These are phyloP conservation scores for Arthroderma sp. DNA, from an alignment of 2,329 filamentous ascomycete species.

Conservation along the genomic window DNA sequence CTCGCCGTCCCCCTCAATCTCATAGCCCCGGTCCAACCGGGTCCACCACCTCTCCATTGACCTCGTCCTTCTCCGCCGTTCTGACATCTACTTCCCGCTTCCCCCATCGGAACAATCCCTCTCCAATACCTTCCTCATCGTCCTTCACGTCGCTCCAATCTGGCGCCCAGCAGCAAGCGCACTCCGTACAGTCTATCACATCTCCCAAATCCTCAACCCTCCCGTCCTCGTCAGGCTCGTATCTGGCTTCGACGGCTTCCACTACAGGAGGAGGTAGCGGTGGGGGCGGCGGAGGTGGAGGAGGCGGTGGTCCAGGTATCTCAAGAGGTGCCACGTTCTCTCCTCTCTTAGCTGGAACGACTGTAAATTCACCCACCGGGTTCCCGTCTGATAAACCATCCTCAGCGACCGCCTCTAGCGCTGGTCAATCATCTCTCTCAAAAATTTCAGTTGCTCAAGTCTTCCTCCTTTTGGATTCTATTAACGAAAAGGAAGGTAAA, in stretches of 20 bases:
- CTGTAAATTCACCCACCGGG: slow-evolving; percentile 40
- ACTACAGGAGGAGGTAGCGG: slow-evolving; percentile 39
- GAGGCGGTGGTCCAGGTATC: slow-evolving; percentile 42
- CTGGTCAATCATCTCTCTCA: slow-evolving; percentile 51
- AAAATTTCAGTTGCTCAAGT: slow-evolving; percentile 95
- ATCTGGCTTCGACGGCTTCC: slow-evolving; percentile 43
- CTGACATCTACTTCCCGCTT: slow-evolving; percentile 38
- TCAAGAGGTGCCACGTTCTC: slow-evolving; percentile 47
- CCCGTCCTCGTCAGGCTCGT: slow-evolving; percentile 41
- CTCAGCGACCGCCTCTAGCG: slow-evolving; percentile 22
- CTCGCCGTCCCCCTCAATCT: slow-evolving; percentile 33
- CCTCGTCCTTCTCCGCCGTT: slow-evolving; percentile 41
- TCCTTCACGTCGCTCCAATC: slow-evolving; percentile 40
- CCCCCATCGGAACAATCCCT: slow-evolving; percentile 38
- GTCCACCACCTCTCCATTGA: slow-evolving; percentile 38
- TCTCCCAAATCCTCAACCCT: slow-evolving; percentile 44
- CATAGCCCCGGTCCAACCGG: slow-evolving; percentile 37
- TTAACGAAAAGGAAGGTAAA: slow-evolving; percentile 86
- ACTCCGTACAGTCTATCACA: slow-evolving; percentile 40
- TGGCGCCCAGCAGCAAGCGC: slow-evolving; percentile 40
- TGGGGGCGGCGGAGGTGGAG: slow-evolving; percentile 39
- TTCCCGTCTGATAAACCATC: slow-evolving; percentile 37
- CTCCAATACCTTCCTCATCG: slow-evolving; percentile 41
- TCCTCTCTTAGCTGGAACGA: slow-evolving; percentile 45
- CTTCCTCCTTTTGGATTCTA: slow-evolving; percentile 81